Evolutionary conservation across 75 land plant genomes (phyloP).

Genomic region (Pinus albicaulis): DNA sequence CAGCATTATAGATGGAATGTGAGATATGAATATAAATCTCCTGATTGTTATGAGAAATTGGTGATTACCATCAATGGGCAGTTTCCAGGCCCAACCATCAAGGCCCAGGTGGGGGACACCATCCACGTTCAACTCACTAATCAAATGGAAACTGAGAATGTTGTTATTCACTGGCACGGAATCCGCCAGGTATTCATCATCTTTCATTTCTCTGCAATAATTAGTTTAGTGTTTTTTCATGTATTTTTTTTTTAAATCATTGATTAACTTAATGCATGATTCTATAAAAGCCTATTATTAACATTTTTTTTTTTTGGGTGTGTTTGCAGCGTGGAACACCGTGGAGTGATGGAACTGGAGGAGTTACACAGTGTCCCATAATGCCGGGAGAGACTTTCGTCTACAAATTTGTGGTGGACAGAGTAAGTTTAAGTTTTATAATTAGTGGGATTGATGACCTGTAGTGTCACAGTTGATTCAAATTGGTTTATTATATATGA

Average conservation of each 20-base stretch:
- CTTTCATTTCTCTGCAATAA: not conserved
- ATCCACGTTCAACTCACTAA: constrained; percentile 66
- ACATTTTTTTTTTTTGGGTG: too few relatives aligned
- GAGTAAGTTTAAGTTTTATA: constrained; percentile 36
- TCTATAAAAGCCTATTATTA: too few relatives aligned
- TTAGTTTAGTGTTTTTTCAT: too few relatives aligned
- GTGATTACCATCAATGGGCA: constrained; percentile 51
- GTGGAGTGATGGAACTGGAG: constrained; percentile 15
- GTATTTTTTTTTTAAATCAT: too few relatives aligned
- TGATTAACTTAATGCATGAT: too few relatives aligned
- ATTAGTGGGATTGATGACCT: not conserved
- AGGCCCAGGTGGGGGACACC: constrained; percentile 70
- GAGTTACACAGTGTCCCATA: constrained; percentile 64
- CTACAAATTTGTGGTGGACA: constrained; percentile 62
- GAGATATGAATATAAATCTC: too few relatives aligned
- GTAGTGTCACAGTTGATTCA: not conserved
- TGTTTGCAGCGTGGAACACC: not conserved
- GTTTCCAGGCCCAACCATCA: constrained; percentile 74
- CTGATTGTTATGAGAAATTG: constrained; percentile 5
- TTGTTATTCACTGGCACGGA: constrained; percentile 6
- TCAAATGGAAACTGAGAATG: constrained; percentile 56
- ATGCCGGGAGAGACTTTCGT: constrained; percentile 52
- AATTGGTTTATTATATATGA: too few relatives aligned
- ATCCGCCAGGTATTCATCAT: not conserved
- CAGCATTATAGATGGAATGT: too few relatives aligned